Conservation (phyloP, 345 rosid genomes). For the Lepidium sativum region DNA sequence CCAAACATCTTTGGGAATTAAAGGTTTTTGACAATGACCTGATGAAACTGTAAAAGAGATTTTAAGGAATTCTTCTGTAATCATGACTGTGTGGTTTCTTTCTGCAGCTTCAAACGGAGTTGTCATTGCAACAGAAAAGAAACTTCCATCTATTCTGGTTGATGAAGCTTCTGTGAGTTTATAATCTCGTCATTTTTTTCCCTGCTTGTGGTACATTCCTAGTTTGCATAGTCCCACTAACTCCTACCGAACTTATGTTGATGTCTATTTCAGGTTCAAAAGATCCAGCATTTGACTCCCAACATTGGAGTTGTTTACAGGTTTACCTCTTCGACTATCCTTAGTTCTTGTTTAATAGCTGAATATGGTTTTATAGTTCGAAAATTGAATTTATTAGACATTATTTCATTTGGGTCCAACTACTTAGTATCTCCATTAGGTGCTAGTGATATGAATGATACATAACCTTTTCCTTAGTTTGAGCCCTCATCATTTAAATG, state of each 20-base stretch:
- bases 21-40: slow-evolving; percentile 37
- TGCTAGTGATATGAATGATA: neutral
- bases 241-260: neutral
- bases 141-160: slow-evolving; percentile 83
- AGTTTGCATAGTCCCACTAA: neutral
- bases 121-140: slow-evolving; percentile 92
- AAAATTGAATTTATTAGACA: neutral
- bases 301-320: slow-evolving; percentile 97
- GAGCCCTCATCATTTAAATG: neutral
- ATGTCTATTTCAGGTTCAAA: slow-evolving; percentile 62
- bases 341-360: neutral
- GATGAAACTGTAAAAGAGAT: neutral
- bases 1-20: slow-evolving; percentile 88
- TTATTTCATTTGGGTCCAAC: no score
- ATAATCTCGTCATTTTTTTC: neutral
- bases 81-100: neutral
- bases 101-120: slow-evolving; percentile 88
- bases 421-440: neutral
- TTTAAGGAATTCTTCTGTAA: neutral
- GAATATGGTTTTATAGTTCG: neutral
- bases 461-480: neutral
- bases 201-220: neutral
- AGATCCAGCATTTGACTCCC: slow-evolving; percentile 80
- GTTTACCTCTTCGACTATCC: slow-evolving; percentile 30
- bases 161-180: slow-evolving; percentile 84